These are phyloP conservation scores for Sutorius eximius DNA, from an alignment of 1,284 basidiomycete genomes.

Conservation along the genomic window DNA sequence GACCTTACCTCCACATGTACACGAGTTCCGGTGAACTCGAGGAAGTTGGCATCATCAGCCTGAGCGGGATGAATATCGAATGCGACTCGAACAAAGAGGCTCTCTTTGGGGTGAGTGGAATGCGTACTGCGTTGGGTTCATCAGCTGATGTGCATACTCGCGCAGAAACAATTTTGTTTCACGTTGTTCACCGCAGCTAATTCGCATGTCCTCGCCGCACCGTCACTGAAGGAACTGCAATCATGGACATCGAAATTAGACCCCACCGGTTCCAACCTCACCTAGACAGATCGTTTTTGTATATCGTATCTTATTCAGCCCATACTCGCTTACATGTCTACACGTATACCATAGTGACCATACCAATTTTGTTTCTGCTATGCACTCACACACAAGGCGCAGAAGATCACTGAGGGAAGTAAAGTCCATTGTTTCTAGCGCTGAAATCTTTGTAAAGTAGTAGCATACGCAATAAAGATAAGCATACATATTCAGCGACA, in stretches of 20 bases:
- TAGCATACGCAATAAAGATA: no score
- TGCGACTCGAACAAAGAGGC: conserved; percentile 84
- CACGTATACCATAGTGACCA: conserved; percentile 31
- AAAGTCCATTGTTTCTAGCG: no score
- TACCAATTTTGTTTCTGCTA: conserved; percentile 19
- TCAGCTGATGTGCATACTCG: conserved; percentile 14
- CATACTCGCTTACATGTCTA: conserved; percentile 21
- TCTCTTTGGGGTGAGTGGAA: conserved; percentile 73
- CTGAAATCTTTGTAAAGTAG: no score
- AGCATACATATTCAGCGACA: no score
- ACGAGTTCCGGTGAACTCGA: conserved; percentile 78
- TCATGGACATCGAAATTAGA: conserved; percentile 82
- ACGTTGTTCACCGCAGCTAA: conserved; percentile 89
- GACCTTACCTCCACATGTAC: conserved; percentile 91
- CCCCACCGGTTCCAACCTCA: conserved; percentile 59
- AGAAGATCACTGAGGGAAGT: no score
- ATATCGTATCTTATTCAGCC: conserved; percentile 25
- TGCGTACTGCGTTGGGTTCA: background rate
- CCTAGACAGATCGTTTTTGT: conserved; percentile 31
- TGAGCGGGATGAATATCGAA: conserved; percentile 83
- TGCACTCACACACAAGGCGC: background rate
- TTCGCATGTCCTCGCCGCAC: conserved; percentile 83
- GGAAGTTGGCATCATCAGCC: conserved; percentile 82
- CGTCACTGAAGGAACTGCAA: conserved; percentile 75
- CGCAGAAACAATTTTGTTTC: conserved; percentile 81